Base-by-base conservation (phyloP, 805 yeast genomes). In the Ogataea naganishii region DNA sequence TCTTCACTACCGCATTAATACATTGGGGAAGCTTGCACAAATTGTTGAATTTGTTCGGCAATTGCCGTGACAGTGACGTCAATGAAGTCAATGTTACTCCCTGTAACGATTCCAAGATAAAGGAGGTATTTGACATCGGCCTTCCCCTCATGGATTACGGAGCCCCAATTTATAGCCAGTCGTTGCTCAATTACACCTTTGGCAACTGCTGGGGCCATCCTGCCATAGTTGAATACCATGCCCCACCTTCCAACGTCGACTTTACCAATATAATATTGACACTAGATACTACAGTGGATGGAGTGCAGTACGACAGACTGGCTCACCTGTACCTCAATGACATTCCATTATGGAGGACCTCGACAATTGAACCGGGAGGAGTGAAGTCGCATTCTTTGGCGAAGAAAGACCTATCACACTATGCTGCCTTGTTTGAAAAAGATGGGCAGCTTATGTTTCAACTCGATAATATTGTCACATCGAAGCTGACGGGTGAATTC, bases 351-450 rank as follows among this genome's bases (percentile, higher is more conserved):
- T 84, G 95, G 94, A 69, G 95, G 53, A 75, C 84, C 1, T 78
- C 89, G 3, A 85, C 95, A 3, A 75, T 81, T 11, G 95, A 84
- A 53, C 95, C 95, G 1, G 68, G 69, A 33, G 53, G 77, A 43
- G 47, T 45, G 10, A 41, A 56, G 3, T 66, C 69, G 7, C 69
- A 61, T 39, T 70, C 80, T 16, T 44, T 52, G 4, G 56, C 66
- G 32, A 58, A 66, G 18, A 83, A 80, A 47, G 95, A 85, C 47
- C 66, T 82, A 1, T 64, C 86, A 3, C 49, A 57, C 11, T 82
- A 70, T 46, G 43, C 63, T 6, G 39, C 58, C 0, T 49, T 83
- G 20, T 80, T 84, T 49, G 29, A 40, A 4, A 40, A 59, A 10
- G 58, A 60, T 3, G 42, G 62, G 6, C 50, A 64, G 6, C 43